phyloP scores from a whole-genome alignment of 2,329 filamentous ascomycete genomes.

The Exophiala alcalophila region DNA sequence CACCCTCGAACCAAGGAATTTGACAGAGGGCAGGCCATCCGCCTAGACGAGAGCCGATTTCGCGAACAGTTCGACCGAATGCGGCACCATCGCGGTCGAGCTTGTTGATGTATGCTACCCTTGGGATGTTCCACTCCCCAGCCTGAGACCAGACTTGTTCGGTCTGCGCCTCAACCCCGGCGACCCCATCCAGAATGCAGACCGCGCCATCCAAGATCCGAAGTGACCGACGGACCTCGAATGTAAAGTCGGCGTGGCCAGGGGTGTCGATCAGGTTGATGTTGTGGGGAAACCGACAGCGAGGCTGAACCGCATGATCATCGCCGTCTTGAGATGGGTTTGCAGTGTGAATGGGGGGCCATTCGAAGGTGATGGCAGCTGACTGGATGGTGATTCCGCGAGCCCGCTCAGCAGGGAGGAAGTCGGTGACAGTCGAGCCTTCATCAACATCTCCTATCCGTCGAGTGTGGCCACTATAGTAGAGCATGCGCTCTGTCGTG shows the following conservation, averaged over 20 bases:
- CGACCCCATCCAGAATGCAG: constrained; percentile 89
- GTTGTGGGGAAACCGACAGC: constrained; percentile 59
- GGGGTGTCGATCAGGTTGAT: constrained; percentile 95
- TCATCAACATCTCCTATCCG: constrained; percentile 93
- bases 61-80: constrained; percentile 80
- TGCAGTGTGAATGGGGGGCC: constrained; percentile 61
- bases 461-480: constrained; percentile 85
- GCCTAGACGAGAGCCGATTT: constrained; percentile 74
- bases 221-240: constrained; percentile 88
- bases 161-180: constrained; percentile 93
- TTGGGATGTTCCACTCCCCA: constrained; percentile 77
- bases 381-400: constrained; percentile 97
- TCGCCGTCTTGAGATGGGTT: constrained; percentile 29
- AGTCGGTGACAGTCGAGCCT: constrained; percentile 95
- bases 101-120: constrained; percentile 80
- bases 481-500: constrained; percentile 98
- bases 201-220: constrained; percentile 84
- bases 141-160: constrained; percentile 95
- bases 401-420: constrained; percentile 85
- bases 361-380: constrained; percentile 90
- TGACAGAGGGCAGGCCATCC: constrained; percentile 90
- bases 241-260: constrained; percentile 95
- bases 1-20: constrained; percentile 84
- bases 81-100: constrained; percentile 76
- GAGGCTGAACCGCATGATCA: constrained; percentile 37